Evolutionary conservation across 2,329 filamentous ascomycete species (phyloP).

Genomic region (Monilinia vaccinii-corymbosi): DNA sequence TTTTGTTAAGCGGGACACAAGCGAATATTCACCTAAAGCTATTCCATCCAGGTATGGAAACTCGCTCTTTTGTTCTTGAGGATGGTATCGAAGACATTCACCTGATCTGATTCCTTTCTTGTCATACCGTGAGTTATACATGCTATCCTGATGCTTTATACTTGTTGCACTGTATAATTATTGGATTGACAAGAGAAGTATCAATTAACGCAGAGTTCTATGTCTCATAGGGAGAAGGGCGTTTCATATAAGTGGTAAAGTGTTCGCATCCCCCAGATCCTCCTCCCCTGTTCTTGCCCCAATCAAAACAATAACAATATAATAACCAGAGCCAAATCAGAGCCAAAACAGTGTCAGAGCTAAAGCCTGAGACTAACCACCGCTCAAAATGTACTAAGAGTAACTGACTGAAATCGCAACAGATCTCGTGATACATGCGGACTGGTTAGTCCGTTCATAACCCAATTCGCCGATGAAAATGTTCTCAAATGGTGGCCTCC

Average conservation of each 20-base stretch:
- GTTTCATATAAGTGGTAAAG: neutral
- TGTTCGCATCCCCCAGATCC: neutral
- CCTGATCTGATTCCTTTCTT: neutral
- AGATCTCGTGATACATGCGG: neutral
- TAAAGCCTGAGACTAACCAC: too few species aligned
- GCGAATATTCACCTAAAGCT: neutral
- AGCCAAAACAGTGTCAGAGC: neutral
- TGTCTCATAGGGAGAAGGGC: neutral
- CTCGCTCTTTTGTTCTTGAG: neutral
- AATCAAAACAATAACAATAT: neutral
- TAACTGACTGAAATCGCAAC: too few species aligned
- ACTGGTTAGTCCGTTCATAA: neutral
- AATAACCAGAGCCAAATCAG: neutral
- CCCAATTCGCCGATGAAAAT: neutral
- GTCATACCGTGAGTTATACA: neutral
- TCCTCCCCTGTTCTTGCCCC: too few species aligned
- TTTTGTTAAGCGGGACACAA: neutral
- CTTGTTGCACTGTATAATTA: neutral
- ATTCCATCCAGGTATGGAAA: neutral
- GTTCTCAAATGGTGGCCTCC: neutral
- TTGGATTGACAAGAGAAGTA: neutral
- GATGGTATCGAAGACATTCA: neutral
- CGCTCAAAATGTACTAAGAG: neutral
- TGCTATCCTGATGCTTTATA: neutral
- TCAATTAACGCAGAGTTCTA: neutral